Percentiles rank a stretch among this genome's conserved stretches.
Evolutionary conservation across 108 stramenopile species (phyloP).

Genomic region (Fragilariopsis cylindrus): DNA sequence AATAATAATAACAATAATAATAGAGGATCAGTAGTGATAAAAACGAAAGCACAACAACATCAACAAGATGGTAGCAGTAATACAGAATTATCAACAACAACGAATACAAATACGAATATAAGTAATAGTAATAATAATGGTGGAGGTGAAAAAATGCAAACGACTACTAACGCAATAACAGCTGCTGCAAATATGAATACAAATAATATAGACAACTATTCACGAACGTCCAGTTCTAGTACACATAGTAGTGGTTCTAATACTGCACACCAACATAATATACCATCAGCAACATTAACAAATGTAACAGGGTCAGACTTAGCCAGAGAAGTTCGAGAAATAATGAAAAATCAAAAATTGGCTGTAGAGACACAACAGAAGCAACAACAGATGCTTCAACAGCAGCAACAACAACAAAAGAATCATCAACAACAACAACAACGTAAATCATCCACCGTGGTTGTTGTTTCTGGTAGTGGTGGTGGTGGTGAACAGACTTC

Average conservation of each 20-base stretch:
- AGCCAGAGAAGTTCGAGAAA: constrained; percentile 57
- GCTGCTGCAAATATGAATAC: not conserved
- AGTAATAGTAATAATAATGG: not conserved
- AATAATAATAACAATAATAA: not conserved
- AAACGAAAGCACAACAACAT: not conserved
- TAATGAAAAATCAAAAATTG: constrained; percentile 53
- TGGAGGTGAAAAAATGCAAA: not conserved
- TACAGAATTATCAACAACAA: not conserved
- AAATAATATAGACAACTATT: constrained; percentile 4
- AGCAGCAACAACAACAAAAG: constrained; percentile 10
- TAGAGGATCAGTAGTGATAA: not conserved
- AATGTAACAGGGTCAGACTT: constrained; percentile 64
- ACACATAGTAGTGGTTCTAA: not conserved
- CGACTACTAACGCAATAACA: not conserved
- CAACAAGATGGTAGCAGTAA: not conserved
- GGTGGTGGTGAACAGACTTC: constrained; percentile 3
- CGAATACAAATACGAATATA: not conserved
- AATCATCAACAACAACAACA: not conserved
- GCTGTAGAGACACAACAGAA: constrained; percentile 20
- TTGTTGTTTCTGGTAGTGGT: too few relatives aligned
- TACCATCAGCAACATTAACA: constrained; percentile 51
- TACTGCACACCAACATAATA: constrained; percentile 2
- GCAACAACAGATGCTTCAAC: constrained; percentile 7
- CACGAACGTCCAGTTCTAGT: constrained; percentile 22
- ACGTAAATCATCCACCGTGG: not conserved